phyloP scores from a whole-genome alignment of 225 moss, liverwort and hornwort species.

The Pseudoscleropodium purum region DNA sequence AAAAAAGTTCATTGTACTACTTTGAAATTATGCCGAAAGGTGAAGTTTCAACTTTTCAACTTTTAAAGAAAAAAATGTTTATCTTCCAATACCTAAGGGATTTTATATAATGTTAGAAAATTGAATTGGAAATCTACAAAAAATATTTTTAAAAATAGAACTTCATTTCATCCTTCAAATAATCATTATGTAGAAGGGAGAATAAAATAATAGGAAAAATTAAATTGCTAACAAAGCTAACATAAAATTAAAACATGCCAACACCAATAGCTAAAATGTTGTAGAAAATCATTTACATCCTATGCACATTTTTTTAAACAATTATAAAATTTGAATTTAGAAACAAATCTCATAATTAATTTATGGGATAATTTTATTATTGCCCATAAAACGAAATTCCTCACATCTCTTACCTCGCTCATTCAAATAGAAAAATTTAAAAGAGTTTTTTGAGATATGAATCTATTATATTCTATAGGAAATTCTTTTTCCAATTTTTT shows the following conservation, averaged over 20 bases:
- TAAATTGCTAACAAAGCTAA: neutral
- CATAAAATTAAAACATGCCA: neutral
- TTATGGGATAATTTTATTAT: no score
- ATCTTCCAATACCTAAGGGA: rapidly evolving
- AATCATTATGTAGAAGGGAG: neutral
- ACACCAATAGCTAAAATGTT: no score
- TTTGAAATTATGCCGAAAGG: neutral
- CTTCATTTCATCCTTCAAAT: neutral
- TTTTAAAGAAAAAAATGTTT: neutral
- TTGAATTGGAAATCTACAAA: neutral
- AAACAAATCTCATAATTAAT: neutral
- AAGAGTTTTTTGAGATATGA: no score
- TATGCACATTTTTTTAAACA: rapidly evolving
- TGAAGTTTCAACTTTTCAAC: neutral
- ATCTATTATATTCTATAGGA: no score
- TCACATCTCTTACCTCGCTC: no score
- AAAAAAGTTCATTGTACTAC: no score
- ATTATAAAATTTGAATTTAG: neutral
- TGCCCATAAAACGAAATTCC: no score
- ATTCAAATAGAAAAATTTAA: no score
- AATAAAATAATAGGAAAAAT: neutral
- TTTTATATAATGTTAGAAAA: neutral
- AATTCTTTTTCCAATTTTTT: no score
- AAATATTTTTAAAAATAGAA: neutral
- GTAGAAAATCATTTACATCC: neutral